Evolutionary conservation across 768 basidiomycete genomes (phyloP).

Genomic region (Agrocybe pediades): DNA sequence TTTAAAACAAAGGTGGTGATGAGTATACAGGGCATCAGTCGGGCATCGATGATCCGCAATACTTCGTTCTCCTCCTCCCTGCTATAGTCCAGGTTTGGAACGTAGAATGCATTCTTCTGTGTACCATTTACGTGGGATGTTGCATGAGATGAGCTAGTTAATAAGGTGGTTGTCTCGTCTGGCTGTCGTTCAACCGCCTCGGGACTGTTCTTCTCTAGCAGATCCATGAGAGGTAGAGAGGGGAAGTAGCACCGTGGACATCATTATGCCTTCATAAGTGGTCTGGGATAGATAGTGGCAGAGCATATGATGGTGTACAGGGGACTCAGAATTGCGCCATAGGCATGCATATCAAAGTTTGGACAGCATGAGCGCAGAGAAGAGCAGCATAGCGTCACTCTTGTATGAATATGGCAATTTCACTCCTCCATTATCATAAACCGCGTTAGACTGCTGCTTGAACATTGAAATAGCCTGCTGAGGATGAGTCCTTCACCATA

Average conservation of each 20-base stretch:
- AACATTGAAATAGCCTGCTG: no score
- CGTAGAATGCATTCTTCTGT: constrained; percentile 25
- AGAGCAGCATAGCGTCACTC: neutral
- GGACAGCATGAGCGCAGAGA: neutral
- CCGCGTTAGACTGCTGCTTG: no score
- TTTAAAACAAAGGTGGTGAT: constrained; percentile 36
- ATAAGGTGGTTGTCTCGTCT: constrained; percentile 15
- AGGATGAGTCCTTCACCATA: no score
- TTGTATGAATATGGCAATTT: no score
- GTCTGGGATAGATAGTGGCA: neutral
- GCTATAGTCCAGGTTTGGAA: constrained; percentile 30
- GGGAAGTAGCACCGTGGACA: neutral
- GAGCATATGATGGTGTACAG: constrained; percentile 16
- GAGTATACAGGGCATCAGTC: constrained; percentile 34
- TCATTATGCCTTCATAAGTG: constrained; percentile 1
- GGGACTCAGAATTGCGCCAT: constrained; percentile 24
- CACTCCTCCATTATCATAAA: no score
- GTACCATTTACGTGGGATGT: neutral
- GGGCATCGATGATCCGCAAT: constrained; percentile 21
- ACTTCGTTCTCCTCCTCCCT: constrained; percentile 34
- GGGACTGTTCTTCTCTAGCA: constrained; percentile 7
- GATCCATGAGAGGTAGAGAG: constrained; percentile 1
- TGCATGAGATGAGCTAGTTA: neutral
- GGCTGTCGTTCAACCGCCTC: neutral
- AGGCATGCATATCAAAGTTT: constrained; percentile 1